Conservation (phyloP, 306 rosid species). For the Ziziphus jujuba region DNA sequence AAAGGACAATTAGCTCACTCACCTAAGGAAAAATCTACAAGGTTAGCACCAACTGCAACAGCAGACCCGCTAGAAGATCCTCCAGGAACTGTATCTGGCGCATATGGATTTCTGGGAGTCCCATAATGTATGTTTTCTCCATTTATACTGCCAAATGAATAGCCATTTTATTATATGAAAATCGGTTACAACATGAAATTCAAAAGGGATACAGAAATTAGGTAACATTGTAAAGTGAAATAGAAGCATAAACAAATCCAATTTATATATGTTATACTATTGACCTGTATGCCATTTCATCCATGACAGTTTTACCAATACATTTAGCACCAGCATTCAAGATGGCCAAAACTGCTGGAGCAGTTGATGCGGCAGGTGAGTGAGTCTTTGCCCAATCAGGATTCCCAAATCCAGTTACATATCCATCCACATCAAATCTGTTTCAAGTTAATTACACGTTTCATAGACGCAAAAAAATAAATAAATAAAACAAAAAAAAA, state of each 20-base stretch:
- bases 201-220: conserved; percentile 5
- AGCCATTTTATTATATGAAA: conserved; percentile 4
- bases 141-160: conserved; percentile 33
- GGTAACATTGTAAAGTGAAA: background rate
- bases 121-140: conserved; percentile 61
- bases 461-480: background rate
- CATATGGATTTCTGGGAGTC: conserved; percentile 50
- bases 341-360: conserved; percentile 61
- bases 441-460: background rate
- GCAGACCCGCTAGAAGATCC: conserved; percentile 68
- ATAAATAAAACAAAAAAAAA: background rate
- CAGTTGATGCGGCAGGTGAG: conserved; percentile 63
- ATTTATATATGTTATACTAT: background rate
- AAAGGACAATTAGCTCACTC: conserved; percentile 13
- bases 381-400: conserved; percentile 97
- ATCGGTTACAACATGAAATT: background rate
- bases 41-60: conserved; percentile 74
- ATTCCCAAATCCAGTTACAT: conserved; percentile 79
- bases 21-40: conserved; percentile 91
- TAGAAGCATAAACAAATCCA: too few species aligned
- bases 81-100: conserved; percentile 53
- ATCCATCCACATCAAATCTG: conserved; percentile 84
- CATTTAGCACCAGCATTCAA: conserved; percentile 79
- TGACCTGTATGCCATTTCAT: conserved; percentile 95
- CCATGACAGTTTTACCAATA: conserved; percentile 86